Conservation (phyloP, 1,284 basidiomycete genomes). For the Ceraceosorus guamensis region DNA sequence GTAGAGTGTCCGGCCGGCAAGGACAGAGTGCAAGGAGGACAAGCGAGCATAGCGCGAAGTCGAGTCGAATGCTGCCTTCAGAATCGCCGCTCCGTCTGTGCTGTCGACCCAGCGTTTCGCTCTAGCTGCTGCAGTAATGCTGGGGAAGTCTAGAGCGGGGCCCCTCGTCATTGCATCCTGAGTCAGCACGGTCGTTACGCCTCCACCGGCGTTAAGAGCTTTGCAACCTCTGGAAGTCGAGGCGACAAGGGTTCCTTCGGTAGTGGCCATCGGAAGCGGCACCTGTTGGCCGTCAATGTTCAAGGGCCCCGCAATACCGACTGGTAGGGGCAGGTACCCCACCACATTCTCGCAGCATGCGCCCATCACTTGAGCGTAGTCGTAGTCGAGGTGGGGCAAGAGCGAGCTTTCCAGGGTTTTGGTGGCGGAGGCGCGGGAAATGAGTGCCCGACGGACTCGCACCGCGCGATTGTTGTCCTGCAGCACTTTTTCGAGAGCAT, state of each 20-base stretch:
- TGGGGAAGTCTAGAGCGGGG: constrained; percentile 92
- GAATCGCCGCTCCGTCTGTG: constrained; percentile 65
- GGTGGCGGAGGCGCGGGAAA: constrained; percentile 80
- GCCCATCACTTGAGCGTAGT: constrained; percentile 88
- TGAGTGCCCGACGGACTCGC: constrained; percentile 73
- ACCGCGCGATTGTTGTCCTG: constrained; percentile 83
- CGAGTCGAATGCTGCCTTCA: constrained; percentile 84
- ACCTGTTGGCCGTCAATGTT: constrained; percentile 77
- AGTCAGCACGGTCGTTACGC: constrained; percentile 85
- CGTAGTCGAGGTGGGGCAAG: constrained; percentile 77
- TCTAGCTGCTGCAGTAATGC: constrained; percentile 67
- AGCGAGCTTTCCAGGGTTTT: constrained; percentile 76
- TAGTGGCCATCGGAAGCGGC: constrained; percentile 98
- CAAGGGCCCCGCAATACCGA: constrained; percentile 93
- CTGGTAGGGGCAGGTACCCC: constrained; percentile 90
- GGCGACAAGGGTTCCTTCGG: constrained; percentile 95
- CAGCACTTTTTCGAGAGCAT: constrained; percentile 87
- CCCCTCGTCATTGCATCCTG: constrained; percentile 97
- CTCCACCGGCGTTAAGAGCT: constrained; percentile 90
- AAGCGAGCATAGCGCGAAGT: constrained; percentile 54
- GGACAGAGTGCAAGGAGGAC: constrained; percentile 39
- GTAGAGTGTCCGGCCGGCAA: constrained; percentile 63
- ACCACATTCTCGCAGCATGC: constrained; percentile 99
- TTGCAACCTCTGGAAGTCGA: constrained; percentile 97
- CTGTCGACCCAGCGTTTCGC: constrained; percentile 86